Percentiles rank a stretch among this genome's conserved stretches.
Evolutionary conservation across 169 alveolate species (phyloP).

Genomic region (Eimeria falciformis): DNA sequence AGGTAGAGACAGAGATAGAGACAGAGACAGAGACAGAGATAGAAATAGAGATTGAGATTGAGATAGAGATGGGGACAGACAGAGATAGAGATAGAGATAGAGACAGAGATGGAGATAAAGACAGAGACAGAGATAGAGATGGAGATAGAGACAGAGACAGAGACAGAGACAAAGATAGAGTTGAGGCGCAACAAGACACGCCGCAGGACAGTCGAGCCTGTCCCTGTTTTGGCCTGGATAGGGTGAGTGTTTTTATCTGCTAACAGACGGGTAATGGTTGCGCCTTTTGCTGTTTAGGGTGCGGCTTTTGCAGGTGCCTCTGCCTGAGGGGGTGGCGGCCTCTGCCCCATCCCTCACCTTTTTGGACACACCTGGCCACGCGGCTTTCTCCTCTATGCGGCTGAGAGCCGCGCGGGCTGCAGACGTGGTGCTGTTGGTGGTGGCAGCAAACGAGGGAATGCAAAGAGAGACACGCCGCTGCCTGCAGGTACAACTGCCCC

Average conservation of each 20-base stretch:
- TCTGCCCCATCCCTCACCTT: conserved; percentile 38
- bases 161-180: background rate
- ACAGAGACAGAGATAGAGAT: background rate
- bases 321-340: conserved; percentile 13
- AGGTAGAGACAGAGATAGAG: no score
- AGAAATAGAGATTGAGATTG: no score
- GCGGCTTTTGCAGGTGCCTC: conserved; percentile 22
- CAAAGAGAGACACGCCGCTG: conserved; percentile 15
- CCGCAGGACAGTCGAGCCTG: background rate
- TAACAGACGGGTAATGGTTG: no score
- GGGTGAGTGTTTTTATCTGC: no score
- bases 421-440: conserved; percentile 52
- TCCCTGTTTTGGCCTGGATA: background rate
- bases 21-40: no score
- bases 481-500: conserved; percentile 18
- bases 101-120: no score
- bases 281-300: background rate
- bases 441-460: conserved; percentile 58
- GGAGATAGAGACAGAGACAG: background rate
- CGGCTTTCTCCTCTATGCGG: conserved; percentile 55
- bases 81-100: no score
- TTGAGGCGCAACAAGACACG: background rate
- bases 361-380: conserved; percentile 68
- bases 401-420: conserved; percentile 45
- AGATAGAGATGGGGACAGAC: no score